Evolutionary conservation across 345 rosid genomes (phyloP), one percentile per base, ranked within the genome.

Genomic region (Schrenkiella parvula): DNA sequence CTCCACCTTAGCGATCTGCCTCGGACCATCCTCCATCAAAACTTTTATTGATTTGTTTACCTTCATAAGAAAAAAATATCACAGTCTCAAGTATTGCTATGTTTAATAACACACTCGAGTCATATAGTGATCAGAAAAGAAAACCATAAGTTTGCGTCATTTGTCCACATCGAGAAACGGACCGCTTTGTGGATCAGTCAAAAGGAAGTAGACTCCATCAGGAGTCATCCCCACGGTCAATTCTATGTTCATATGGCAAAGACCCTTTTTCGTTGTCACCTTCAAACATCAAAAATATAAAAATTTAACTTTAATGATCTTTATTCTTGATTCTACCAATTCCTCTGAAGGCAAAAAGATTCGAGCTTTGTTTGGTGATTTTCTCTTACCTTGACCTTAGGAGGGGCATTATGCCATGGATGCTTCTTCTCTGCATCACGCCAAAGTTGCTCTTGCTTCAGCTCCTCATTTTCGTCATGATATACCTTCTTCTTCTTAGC

Each of bases 111-210:
- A 55, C 6, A 38, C 0, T 7, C 12, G 5, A 42, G 26, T 15
- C 22, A 41, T 8, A 34, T 0, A 9, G 2, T 8, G 8, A 5
- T 10, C 0, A 4, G 11, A 6, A 25, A 14, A n/a, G 4, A 6
- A 10, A 15, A 42, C 52, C 66, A 61, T 21, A 25, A 39, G 7
- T 0, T 29, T 7, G 22, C 34, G 50, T 59, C 69, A 68, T 87
- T 87, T 79, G 68, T 87, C 82, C 66, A 80, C 86, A 77, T 83
- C 81, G 84, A 91, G 89, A 47, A 89, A 88, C 41, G 87, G 79
- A 73, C 74, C 74, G 57, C 84, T 82, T 53, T 82, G 82, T 14
- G 91, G 91, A 35, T 66, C 23, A 76, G 89, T 82, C 7, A 87
- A 83, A 26, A 89, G 79, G 39, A 88, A 61, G 54, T 77, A 87